Percentiles rank a stretch among this genome's conserved stretches.
phyloP scores from a whole-genome alignment of 2,329 filamentous ascomycete genomes.

The Hypomyces rosellus region DNA sequence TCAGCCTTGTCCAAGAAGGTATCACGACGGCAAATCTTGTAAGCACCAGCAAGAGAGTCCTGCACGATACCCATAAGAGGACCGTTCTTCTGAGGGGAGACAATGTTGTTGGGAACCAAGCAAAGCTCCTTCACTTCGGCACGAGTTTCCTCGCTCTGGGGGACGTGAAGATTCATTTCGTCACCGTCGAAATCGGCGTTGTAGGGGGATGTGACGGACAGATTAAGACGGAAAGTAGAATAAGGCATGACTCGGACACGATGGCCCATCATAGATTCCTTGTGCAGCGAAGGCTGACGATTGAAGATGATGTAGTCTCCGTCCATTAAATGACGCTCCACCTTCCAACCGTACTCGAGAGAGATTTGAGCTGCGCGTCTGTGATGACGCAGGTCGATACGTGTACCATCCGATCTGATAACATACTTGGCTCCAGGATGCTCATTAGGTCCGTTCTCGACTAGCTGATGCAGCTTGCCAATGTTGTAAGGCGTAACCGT shows the following conservation, averaged over 20 bases:
- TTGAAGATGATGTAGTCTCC: slow-evolving; percentile 99
- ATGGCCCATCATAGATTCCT: slow-evolving; percentile 99
- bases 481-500: slow-evolving; percentile 98
- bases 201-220: slow-evolving; percentile 97
- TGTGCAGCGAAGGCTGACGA: slow-evolving; percentile 96
- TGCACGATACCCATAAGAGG: slow-evolving; percentile 99
- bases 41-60: slow-evolving; percentile 91
- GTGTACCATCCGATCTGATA: slow-evolving; percentile 84
- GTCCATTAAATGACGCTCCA: slow-evolving; percentile 92
- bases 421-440: slow-evolving; percentile 97
- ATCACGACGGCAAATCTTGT: slow-evolving; percentile 93
- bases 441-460: slow-evolving; percentile 89
- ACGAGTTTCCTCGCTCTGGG: slow-evolving; percentile 92
- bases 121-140: slow-evolving; percentile 92
- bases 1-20: slow-evolving; percentile 83
- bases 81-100: slow-evolving; percentile 93
- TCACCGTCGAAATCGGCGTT: slow-evolving; percentile 99
- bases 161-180: slow-evolving; percentile 99
- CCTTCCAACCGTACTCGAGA: slow-evolving; percentile 95
- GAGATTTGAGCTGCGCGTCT: slow-evolving; percentile 80
- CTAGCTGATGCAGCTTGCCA: slow-evolving; percentile 78
- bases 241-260: slow-evolving; percentile 97
- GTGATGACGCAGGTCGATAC: slow-evolving; percentile 91
- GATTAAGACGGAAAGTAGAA: slow-evolving; percentile 94
- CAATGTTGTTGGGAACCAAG: slow-evolving; percentile 97